Percentiles rank a stretch among this genome's conserved stretches.
These are phyloP conservation scores for Seminavis robusta DNA, from an alignment of 108 stramenopile genomes.

Conservation along the genomic window DNA sequence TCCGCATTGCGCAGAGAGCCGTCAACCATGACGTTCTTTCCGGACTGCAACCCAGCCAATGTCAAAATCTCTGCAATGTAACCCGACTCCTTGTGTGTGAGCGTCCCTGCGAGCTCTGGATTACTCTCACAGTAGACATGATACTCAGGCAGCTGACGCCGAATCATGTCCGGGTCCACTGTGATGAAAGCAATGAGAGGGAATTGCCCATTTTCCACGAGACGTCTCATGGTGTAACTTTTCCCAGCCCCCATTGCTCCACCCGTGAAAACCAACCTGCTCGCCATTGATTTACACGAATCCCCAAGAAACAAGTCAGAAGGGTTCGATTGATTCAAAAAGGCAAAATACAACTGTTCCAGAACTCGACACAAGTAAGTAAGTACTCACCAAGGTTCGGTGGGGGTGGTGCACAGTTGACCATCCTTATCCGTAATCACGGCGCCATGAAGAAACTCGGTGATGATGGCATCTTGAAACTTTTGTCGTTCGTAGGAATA, in stretches of 20 bases:
- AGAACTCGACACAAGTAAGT: no score
- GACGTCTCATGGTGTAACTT: constrained; percentile 65
- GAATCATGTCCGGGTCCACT: constrained; percentile 87
- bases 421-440: constrained; percentile 65
- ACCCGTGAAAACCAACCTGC: no score
- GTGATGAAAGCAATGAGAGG: constrained; percentile 76
- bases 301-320: constrained; percentile 9
- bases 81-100: constrained; percentile 82
- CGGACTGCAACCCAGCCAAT: constrained; percentile 64
- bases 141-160: constrained; percentile 75
- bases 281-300: constrained; percentile 30
- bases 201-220: constrained; percentile 64
- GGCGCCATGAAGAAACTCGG: constrained; percentile 45
- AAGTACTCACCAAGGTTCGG: constrained; percentile 83
- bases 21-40: constrained; percentile 85
- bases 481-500: constrained; percentile 67
- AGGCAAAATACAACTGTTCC: no score
- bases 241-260: constrained; percentile 90
- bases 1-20: constrained; percentile 70
- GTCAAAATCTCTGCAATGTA: constrained; percentile 77
- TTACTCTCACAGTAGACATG: constrained; percentile 56
- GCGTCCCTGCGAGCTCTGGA: constrained; percentile 63
- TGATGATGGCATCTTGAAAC: constrained; percentile 66
- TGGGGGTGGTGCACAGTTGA: constrained; percentile 66
- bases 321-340: no score